phyloP scores from a whole-genome alignment of 2,329 filamentous ascomycete genomes.

The Pezicula neosporulosa region DNA sequence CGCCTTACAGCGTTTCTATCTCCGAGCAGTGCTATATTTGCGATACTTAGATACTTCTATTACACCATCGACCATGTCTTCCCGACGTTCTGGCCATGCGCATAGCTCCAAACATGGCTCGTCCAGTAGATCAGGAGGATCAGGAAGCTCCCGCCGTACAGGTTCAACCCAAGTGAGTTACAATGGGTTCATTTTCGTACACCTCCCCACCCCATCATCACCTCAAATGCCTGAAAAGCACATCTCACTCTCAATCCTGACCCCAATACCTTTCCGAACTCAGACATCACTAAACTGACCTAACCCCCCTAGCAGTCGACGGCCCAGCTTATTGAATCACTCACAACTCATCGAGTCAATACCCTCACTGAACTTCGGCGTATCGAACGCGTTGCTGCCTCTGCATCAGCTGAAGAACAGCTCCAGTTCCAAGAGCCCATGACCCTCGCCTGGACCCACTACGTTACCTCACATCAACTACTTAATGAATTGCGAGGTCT shows the following conservation, averaged over 20 bases:
- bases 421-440: slow-evolving; percentile 59
- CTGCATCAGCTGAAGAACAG: slow-evolving; percentile 54
- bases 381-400: slow-evolving; percentile 63
- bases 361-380: slow-evolving; percentile 70
- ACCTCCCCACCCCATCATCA: slow-evolving; percentile 7
- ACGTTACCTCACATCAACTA: slow-evolving; percentile 67
- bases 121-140: slow-evolving; percentile 12
- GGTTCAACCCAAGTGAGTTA: slow-evolving; percentile 23
- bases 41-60: no score
- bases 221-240: neutral
- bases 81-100: slow-evolving; percentile 12
- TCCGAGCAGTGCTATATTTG: no score
- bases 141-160: slow-evolving; percentile 5
- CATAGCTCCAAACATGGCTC: slow-evolving; percentile 13
- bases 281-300: slow-evolving; percentile 8
- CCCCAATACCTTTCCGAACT: neutral
- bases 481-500: slow-evolving; percentile 67
- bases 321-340: slow-evolving; percentile 56
- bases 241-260: neutral
- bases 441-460: slow-evolving; percentile 69
- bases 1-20: no score
- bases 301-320: slow-evolving; percentile 13
- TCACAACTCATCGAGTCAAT: slow-evolving; percentile 67
- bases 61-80: slow-evolving; percentile 15
- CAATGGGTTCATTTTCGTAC: slow-evolving; percentile 25